Evolutionary conservation across 371 early-diverging fungal genomes (phyloP).

Genomic region (Neoconidiobolus thromboides): DNA sequence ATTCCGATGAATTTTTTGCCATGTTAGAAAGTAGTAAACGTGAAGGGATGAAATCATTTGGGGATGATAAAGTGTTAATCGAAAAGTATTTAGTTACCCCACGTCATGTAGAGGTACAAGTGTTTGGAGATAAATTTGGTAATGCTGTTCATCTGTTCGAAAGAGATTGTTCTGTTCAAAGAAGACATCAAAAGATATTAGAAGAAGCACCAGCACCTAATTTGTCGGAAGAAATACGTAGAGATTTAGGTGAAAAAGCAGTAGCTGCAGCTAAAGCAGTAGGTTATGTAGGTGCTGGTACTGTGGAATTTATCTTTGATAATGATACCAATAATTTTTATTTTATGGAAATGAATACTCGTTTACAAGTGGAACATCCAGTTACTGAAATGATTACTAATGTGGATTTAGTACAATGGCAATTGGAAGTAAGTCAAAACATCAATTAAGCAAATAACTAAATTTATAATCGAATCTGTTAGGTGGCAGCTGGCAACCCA

Average conservation of each 20-base stretch:
- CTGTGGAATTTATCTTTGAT: slow-evolving; percentile 95
- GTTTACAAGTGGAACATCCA: slow-evolving; percentile 94
- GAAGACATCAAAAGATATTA: slow-evolving; percentile 93
- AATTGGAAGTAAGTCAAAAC: slow-evolving; percentile 35
- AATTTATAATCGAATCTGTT: slow-evolving; percentile 10
- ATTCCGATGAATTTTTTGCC: slow-evolving; percentile 54
- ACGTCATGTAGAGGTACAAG: slow-evolving; percentile 91
- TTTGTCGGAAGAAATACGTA: slow-evolving; percentile 45
- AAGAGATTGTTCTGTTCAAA: slow-evolving; percentile 94
- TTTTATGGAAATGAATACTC: slow-evolving; percentile 96
- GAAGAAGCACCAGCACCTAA: slow-evolving; percentile 86
- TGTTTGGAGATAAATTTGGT: slow-evolving; percentile 78
- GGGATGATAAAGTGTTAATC: slow-evolving; percentile 76
- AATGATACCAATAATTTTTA: slow-evolving; percentile 71
- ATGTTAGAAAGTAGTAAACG: slow-evolving; percentile 69
- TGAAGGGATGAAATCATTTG: slow-evolving; percentile 80
- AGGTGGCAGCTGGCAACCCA: slow-evolving; percentile 68
- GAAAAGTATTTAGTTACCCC: slow-evolving; percentile 76
- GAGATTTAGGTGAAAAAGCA: slow-evolving; percentile 70
- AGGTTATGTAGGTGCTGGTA: slow-evolving; percentile 84
- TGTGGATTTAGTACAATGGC: slow-evolving; percentile 87
- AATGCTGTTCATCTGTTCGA: slow-evolving; percentile 85
- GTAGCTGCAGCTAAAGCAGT: slow-evolving; percentile 85
- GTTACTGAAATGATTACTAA: slow-evolving; percentile 91
- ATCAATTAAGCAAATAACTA: neutral